Conservation (phyloP, 1,284 basidiomycete species). For the Porodaedalea pini region DNA sequence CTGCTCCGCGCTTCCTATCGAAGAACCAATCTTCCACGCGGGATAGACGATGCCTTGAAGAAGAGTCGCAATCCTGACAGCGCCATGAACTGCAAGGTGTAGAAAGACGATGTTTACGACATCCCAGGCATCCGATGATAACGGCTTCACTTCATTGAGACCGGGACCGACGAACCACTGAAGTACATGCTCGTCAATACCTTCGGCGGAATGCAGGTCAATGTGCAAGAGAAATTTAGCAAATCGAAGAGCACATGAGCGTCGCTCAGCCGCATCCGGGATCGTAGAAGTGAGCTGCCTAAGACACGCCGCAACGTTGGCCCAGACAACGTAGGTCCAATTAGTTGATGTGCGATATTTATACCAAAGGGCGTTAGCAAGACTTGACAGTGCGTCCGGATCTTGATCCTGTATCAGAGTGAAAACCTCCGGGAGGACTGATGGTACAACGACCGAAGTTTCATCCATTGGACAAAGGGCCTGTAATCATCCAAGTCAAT, state of each 20-base stretch:
- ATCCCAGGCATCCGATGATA: conserved; percentile 62
- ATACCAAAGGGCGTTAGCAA: conserved; percentile 76
- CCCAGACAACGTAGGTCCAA: conserved; percentile 79
- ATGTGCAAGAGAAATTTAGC: conserved; percentile 65
- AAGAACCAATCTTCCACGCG: conserved; percentile 58
- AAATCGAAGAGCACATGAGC: conserved; percentile 57
- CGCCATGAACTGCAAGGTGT: conserved; percentile 62
- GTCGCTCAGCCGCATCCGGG: conserved; percentile 41
- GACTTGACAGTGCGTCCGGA: conserved; percentile 56
- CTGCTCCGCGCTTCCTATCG: conserved; percentile 35
- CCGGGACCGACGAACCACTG: conserved; percentile 68
- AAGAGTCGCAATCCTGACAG: conserved; percentile 66
- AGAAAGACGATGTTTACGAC: conserved; percentile 58
- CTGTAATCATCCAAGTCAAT: conserved; percentile 26
- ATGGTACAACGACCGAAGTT: conserved; percentile 49
- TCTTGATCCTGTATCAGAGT: conserved; percentile 54
- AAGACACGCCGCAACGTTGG: conserved; percentile 67
- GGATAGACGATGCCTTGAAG: conserved; percentile 71
- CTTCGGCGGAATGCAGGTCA: conserved; percentile 67
- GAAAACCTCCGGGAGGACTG: conserved; percentile 63
- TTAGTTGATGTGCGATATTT: conserved; percentile 66
- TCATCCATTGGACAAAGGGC: conserved; percentile 45
- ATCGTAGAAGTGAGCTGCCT: conserved; percentile 60
- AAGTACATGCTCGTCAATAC: conserved; percentile 63
- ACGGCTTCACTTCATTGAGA: conserved; percentile 52